Conservation (phyloP, 2,329 filamentous ascomycete genomes). For the Camptophora hylomeconis region DNA sequence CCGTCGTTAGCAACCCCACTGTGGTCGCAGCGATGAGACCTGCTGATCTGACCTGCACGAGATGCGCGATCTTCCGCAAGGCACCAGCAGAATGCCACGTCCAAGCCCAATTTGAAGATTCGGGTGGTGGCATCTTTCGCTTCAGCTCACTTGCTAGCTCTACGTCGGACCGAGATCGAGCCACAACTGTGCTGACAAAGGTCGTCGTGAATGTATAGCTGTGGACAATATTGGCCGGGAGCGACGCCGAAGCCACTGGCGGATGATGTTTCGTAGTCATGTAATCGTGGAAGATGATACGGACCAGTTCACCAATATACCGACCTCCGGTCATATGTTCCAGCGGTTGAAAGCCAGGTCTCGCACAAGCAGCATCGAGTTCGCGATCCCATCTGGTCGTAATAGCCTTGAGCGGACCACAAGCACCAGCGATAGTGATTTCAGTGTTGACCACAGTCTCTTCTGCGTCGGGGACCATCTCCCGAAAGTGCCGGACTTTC, state of each 20-base stretch:
- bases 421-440: constrained; percentile 67
- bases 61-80: constrained; percentile 54
- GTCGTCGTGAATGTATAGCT: constrained; percentile 56
- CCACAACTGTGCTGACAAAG: constrained; percentile 58
- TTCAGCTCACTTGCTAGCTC: constrained; percentile 33
- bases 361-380: constrained; percentile 54
- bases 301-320: constrained; percentile 64
- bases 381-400: constrained; percentile 58
- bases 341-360: constrained; percentile 65
- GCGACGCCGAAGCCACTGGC: constrained; percentile 26
- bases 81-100: constrained; percentile 44
- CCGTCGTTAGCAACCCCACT: constrained; percentile 54
- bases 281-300: constrained; percentile 57
- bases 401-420: constrained; percentile 52
- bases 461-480: constrained; percentile 36
- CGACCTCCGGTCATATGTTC: constrained; percentile 75
- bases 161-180: constrained; percentile 36
- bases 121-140: constrained; percentile 41
- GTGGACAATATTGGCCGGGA: constrained; percentile 44
- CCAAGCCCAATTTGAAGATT: constrained; percentile 45
- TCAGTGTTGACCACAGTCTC: constrained; percentile 71
- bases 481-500: constrained; percentile 44
- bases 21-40: constrained; percentile 62
- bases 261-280: constrained; percentile 31
- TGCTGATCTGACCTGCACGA: constrained; percentile 59